Evolutionary conservation across 106 monocot species (phyloP).

Genomic region (Acorus gramineus): DNA sequence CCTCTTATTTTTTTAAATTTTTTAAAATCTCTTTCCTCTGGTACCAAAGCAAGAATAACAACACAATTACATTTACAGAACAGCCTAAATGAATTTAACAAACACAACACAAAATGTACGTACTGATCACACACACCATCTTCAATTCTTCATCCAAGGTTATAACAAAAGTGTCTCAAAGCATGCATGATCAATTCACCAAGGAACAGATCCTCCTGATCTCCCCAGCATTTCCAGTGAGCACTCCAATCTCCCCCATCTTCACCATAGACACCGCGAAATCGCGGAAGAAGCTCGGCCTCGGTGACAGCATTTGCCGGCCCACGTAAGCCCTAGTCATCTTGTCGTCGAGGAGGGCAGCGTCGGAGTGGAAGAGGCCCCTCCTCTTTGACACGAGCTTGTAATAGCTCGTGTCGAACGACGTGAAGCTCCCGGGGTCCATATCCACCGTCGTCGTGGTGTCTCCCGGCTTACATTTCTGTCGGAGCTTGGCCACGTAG

Average conservation of each 20-base stretch:
- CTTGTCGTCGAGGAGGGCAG: constrained; percentile 24
- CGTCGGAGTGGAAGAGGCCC: constrained; percentile 37
- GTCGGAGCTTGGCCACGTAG: constrained; percentile 26
- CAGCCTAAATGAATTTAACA: no score
- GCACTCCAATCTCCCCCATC: constrained; percentile 50
- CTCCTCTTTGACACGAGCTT: constrained; percentile 27
- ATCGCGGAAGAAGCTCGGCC: constrained; percentile 31
- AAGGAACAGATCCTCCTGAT: constrained; percentile 48
- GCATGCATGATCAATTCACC: constrained; percentile 20
- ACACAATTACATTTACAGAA: no score
- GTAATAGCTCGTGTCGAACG: constrained; percentile 56
- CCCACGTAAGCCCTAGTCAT: constrained; percentile 15
- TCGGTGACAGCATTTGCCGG: constrained; percentile 3
- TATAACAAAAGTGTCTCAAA: no score
- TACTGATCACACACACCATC: no score
- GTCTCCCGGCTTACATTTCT: constrained; percentile 34
- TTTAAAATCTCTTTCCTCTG: no score
- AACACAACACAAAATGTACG: no score
- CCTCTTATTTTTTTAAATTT: no score
- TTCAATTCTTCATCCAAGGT: no score
- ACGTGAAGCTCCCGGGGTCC: constrained; percentile 53
- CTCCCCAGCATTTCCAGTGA: constrained; percentile 49
- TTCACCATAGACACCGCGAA: constrained; percentile 57
- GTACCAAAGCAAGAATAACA: no score
- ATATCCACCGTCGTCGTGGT: constrained; percentile 31